Evolutionary conservation across 192 early-diverging fungal species (phyloP), one percentile per base, ranked within the genome.

Genomic region (Coemansia sp.): DNA sequence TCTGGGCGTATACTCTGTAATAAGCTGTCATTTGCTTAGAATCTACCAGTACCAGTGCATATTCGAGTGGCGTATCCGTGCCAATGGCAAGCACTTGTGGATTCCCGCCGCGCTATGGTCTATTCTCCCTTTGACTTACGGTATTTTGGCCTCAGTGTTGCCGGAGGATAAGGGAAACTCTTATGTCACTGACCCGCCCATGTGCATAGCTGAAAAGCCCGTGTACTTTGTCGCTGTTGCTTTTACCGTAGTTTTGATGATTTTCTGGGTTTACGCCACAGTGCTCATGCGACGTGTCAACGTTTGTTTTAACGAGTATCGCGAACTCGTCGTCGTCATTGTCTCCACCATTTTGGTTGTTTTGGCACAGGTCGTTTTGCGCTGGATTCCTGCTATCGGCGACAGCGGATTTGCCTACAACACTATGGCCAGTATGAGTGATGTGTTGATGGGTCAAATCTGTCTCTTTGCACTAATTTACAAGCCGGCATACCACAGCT

Each of bases 41-140:
- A 77, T 74, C 62, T 82, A 77, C 72, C 74, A 82, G 62, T 82
- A 82, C 66, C 58, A 73, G 27, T 77, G 75, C 40, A 69, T 77
- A 8, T 77, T 82, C 36, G 40, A 69, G 11, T 82, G 71, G 72
- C 64, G 63, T 10, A 62, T 75, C 9, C 73, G 67, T 3, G 75
- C 75, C 10, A 71, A 16, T 1, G 80, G 75, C 16, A 27, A 50
- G 22, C 62, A 67, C 18, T 40, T 82, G 43, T 77, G 75, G 75
- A 34, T 71, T 7, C 74, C 80, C 0, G 36, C 65, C 2, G 47
- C 57, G 0, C 18, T 66, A 10, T 71, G 71, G 72, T 15, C 65
- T 0, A 10, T 65, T 5, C 20, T 63, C 12, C 75, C 75, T 3
- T 31, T 74, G 33, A 10, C 40, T 0, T 82, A 82, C 62, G 80